phyloP scores from a whole-genome alignment of 2,329 filamentous ascomycete genomes.

The Gyromitra esculenta region DNA sequence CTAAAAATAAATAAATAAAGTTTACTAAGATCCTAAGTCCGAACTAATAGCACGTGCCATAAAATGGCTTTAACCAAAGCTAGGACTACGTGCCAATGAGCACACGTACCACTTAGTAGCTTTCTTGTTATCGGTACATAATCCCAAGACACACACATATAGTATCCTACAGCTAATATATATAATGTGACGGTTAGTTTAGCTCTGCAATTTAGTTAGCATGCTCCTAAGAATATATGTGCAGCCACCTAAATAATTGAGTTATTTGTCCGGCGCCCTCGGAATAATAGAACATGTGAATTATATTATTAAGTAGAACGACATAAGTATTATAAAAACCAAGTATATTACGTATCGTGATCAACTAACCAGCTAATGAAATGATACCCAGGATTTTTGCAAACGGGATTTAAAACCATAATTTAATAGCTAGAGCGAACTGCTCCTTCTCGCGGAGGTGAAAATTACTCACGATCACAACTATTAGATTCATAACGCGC shows the following conservation, averaged over 20 bases:
- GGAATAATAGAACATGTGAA: neutral
- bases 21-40: neutral
- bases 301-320: neutral
- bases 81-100: neutral
- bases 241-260: neutral
- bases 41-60: conserved; percentile 9
- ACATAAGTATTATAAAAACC: neutral
- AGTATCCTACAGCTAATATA: neutral
- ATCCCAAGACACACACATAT: too few relatives aligned
- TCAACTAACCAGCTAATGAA: neutral
- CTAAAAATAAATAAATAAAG: neutral
- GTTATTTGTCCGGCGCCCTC: neutral
- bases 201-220: neutral
- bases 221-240: neutral
- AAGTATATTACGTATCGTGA: neutral
- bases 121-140: too few relatives aligned
- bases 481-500: conserved; percentile 4
- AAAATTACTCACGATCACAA: conserved; percentile 24
- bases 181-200: neutral
- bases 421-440: neutral
- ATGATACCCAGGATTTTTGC: neutral
- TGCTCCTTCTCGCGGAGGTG: neutral
- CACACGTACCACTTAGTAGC: neutral
- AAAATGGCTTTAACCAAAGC: neutral
- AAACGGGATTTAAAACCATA: neutral